A percentile compares a stretch with the other conserved stretches of the same genome.
These are phyloP conservation scores for Hymenoscyphus infarciens DNA, from an alignment of 2,329 filamentous ascomycete genomes.

Conservation along the genomic window DNA sequence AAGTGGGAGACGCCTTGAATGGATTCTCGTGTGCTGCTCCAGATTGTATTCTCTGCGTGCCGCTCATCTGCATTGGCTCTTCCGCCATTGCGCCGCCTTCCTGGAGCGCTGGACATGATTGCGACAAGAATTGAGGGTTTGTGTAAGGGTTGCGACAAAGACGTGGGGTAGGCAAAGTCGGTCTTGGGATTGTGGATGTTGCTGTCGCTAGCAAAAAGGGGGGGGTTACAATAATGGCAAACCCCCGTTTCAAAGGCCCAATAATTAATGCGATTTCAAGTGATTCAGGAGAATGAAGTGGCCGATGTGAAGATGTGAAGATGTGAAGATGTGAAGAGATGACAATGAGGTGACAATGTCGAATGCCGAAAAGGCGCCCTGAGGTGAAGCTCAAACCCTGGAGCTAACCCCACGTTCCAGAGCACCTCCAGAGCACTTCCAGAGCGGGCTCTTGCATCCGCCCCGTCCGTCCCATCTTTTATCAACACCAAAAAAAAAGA, in stretches of 20 bases:
- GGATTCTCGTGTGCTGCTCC: constrained; percentile 8
- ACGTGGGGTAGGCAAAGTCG: neutral
- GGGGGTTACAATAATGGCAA: neutral
- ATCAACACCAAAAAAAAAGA: constrained; percentile 1
- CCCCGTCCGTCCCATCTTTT: neutral
- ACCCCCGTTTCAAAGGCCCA: neutral
- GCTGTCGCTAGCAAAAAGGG: neutral
- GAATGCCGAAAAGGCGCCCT: neutral
- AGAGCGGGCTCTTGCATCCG: neutral
- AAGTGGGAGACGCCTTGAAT: neutral
- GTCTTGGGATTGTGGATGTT: neutral
- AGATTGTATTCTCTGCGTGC: constrained; percentile 8
- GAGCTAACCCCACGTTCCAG: neutral
- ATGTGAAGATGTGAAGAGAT: neutral
- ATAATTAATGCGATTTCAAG: neutral
- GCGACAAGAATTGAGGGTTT: neutral
- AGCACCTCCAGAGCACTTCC: too few species aligned
- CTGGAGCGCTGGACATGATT: neutral
- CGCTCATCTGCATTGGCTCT: neutral
- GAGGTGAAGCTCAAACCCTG: neutral
- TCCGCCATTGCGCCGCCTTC: neutral
- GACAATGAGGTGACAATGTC: neutral
- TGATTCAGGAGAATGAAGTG: neutral
- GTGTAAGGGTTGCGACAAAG: neutral
- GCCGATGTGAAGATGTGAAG: neutral